phyloP scores from a whole-genome alignment of 495 filamentous ascomycete species.

The Cercophora newfieldiana region DNA sequence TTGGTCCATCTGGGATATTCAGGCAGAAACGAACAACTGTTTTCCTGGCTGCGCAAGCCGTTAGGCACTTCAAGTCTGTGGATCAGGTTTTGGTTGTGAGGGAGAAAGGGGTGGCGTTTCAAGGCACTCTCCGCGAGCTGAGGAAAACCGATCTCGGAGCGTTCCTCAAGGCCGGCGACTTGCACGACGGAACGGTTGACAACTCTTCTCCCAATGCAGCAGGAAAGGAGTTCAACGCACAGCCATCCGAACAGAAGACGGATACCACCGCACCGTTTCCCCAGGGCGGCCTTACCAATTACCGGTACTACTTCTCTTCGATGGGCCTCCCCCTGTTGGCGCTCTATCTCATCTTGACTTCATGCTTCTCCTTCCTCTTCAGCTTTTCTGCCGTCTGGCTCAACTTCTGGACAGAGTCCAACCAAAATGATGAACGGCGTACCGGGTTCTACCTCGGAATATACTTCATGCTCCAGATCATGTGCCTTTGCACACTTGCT shows the following conservation, averaged over 20 bases:
- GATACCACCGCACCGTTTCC: neutral
- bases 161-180: too few relatives aligned
- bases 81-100: neutral
- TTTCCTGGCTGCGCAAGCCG: neutral
- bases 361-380: constrained; percentile 31
- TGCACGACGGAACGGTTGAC: too few relatives aligned
- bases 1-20: neutral
- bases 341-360: constrained; percentile 24
- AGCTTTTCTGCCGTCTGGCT: constrained; percentile 44
- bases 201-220: too few relatives aligned
- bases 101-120: neutral
- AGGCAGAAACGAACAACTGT: neutral
- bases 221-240: neutral
- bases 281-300: constrained; percentile 9
- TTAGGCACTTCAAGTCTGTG: neutral
- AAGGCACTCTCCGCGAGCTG: neutral
- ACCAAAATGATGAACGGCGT: neutral
- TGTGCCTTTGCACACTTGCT: constrained; percentile 30
- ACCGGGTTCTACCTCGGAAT: constrained; percentile 27
- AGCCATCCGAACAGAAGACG: neutral
- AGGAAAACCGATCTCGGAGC: neutral
- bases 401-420: constrained; percentile 33
- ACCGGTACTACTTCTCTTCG: constrained; percentile 40
- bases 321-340: constrained; percentile 29
- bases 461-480: constrained; percentile 27